Evolutionary conservation across 2,329 filamentous ascomycete species (phyloP), one percentile per base, ranked within the genome.

Genomic region (Diaporthe aspalathi): DNA sequence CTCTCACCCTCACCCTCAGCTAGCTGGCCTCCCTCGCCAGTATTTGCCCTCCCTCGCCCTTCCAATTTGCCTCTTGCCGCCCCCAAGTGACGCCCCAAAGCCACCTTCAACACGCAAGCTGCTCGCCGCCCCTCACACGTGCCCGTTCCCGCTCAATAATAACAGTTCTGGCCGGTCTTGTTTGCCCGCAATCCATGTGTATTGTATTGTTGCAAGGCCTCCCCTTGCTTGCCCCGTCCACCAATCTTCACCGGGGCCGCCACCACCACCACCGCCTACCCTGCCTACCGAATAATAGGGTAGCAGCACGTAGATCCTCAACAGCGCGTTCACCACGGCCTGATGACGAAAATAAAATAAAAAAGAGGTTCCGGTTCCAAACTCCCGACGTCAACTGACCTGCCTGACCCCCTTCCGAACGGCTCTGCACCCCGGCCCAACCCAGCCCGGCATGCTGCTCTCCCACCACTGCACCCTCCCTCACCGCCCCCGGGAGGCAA

Each of bases 31-130:
- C 12, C 14, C 1, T 52, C 50, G 16, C 50, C 9, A 50, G 29
- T 45, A 27, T 65, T 65, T 49, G 60, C 60, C 60, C 3, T 35
- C 40, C 35, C 43, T 20, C 27, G 29, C 60, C 27, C n/a, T 47
- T 24, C 27, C 60, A 63, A 63, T 63, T 63, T 63, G 60, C 60
- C 60, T 63, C 43, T 38, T 63, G 29, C 60, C 43, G 60, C 60
- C 60, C 43, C 43, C 35, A 12, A 49, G 35, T 43, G 27, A n/a
- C 32, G 49, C 49, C 49, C 12, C 22, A 50, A 57, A 32, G 54
- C 60, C 60, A 38, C 45, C 20, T 35, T 45, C 45, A 49, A 50
- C 29, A 38, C 27, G 45, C 38, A 62, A n/a, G 54, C 35, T 57
- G 35, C 32, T 40, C 32, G 17, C 16, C 14, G 53, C 38, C 29